Evolutionary conservation across 73 alveolate species (phyloP).

Genomic region (Paramecium tetraurelia): DNA sequence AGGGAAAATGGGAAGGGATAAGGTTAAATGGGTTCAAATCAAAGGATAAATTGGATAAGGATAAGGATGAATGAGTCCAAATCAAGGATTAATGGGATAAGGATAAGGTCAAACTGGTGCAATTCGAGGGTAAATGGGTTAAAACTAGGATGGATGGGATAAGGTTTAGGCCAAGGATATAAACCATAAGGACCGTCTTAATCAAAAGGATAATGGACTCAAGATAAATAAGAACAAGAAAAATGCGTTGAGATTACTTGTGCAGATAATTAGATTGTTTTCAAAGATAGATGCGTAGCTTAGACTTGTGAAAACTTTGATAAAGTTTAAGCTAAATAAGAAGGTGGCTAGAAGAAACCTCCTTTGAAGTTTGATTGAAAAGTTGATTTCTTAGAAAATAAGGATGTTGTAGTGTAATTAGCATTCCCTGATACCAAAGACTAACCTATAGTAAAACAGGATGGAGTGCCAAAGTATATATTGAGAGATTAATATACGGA

Average conservation of each 20-base stretch:
- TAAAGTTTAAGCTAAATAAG: not conserved
- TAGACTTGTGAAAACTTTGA: not conserved
- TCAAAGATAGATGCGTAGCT: not conserved
- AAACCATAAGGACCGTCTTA: conserved; percentile 6
- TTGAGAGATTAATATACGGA: not conserved
- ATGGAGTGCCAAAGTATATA: not conserved
- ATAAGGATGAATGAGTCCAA: no score
- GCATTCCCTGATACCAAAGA: not conserved
- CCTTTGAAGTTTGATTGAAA: not conserved
- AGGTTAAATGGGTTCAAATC: no score
- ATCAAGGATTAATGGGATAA: no score
- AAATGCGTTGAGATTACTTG: not conserved
- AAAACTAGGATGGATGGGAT: no score
- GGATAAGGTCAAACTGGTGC: no score
- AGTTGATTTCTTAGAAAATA: not conserved
- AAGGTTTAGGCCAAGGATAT: not conserved
- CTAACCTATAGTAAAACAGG: not conserved
- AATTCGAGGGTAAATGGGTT: no score
- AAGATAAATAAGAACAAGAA: not conserved
- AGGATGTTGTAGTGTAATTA: not conserved
- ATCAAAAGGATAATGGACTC: not conserved
- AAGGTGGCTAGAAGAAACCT: not conserved
- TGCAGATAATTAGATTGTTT: not conserved
- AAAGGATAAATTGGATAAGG: no score
- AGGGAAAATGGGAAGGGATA: no score